Base-by-base conservation (phyloP, 257 asterid genomes). In the Lithospermum erythrorhizon region DNA sequence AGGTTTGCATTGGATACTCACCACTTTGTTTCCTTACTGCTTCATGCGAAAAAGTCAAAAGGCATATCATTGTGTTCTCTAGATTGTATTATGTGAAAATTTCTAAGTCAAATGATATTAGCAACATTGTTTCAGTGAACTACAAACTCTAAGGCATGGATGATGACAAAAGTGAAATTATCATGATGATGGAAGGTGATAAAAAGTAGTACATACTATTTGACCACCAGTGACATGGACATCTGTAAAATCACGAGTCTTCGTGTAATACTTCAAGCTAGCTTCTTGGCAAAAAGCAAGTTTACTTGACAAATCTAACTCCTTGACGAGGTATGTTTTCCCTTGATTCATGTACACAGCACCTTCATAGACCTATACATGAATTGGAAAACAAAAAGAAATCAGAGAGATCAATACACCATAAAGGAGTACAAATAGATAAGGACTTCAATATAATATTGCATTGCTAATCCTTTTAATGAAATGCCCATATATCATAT, bases 281-380 rank as follows among this genome's bases (percentile, higher is more conserved):
- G 94, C 96, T 73, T 30, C 85, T 65, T 83, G 89, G 85, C 98
- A 91, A 93, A 86, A 83, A 78, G 94, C 98, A 78, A 82, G 74
- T 86, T 84, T 91, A 74, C 79, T 72, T 29, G 84, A 74, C 67
- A 87, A 77, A 78, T 91, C 96, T 74, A 91, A 72, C 64, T 79
- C 80, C 68, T 83, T 83, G 67, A 91, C 95, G 57, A 91, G 93
- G 78, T 81, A 87, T 14, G 81, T 82, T 68, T 83, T 86, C 72
- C 96, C 98, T 75, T 91, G 98, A 73, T 91, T 88, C 96, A 91
- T 73, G 70, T 91, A 91, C 52, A 85, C 89, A 20, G 98, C 98
- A 75, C 96, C 98, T 64, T 91, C 98, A 76, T 85, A 87, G 53
- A 87, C 95, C 98, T 90, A 86, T 64, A 76, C 25, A 75, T 59